A percentile compares a stretch with the other conserved stretches of the same genome.
These are phyloP conservation scores for Stenogyne calaminthoides DNA, from an alignment of 305 asterid genomes.

Conservation along the genomic window DNA sequence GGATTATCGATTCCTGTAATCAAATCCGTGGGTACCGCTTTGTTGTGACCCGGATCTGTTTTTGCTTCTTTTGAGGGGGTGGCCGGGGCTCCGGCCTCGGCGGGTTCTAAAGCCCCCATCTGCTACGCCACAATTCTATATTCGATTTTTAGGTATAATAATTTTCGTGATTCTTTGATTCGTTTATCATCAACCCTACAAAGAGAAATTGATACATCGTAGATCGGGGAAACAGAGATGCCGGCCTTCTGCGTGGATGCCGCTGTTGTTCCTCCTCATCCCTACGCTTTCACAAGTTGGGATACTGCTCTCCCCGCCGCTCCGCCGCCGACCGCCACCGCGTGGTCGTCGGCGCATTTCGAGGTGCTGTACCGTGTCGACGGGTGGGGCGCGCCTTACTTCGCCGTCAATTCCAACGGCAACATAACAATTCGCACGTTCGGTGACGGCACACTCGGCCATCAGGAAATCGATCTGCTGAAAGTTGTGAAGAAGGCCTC, in stretches of 20 bases:
- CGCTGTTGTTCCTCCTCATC: conserved; percentile 50
- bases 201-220: conserved; percentile 18
- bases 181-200: conserved; percentile 30
- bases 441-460: conserved; percentile 59
- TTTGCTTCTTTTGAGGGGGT: conserved; percentile 98
- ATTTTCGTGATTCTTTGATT: conserved; percentile 51
- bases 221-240: conserved; percentile 60
- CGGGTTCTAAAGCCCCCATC: conserved; percentile 92
- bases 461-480: conserved; percentile 84
- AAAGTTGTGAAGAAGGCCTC: conserved; percentile 85
- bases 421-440: conserved; percentile 68
- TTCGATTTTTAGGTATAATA: conserved; percentile 9
- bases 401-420: conserved; percentile 69
- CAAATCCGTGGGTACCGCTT: conserved; percentile 41
- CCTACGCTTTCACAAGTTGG: conserved; percentile 51
- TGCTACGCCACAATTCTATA: conserved; percentile 41
- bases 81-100: conserved; percentile 99
- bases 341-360: conserved; percentile 75
- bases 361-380: conserved; percentile 63
- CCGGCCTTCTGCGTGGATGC: conserved; percentile 73
- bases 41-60: conserved; percentile 60
- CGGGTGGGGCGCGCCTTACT: conserved; percentile 93
- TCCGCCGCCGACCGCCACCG: conserved; percentile 27
- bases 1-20: conserved; percentile 52
- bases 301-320: conserved; percentile 60